Conservation (phyloP, 2,329 filamentous ascomycete genomes). For the Arachnopeziza araneosa region DNA sequence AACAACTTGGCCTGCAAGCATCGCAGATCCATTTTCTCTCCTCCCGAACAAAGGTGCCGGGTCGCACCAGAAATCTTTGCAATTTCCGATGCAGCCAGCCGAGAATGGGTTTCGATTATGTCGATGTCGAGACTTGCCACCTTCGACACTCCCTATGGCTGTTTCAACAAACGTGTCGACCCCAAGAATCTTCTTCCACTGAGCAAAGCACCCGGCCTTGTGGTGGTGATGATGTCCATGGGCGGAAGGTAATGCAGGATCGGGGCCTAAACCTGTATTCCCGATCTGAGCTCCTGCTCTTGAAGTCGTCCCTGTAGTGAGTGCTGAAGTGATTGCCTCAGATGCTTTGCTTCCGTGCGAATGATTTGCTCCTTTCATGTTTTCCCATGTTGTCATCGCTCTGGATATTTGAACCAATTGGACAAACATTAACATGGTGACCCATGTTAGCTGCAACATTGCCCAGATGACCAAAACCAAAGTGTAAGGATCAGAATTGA, state of each 20-base stretch:
- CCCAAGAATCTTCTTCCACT: slow-evolving; percentile 80
- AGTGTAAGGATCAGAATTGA: slow-evolving; percentile 80
- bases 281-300: slow-evolving; percentile 66
- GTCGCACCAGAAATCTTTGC: slow-evolving; percentile 95
- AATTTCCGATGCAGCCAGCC: slow-evolving; percentile 78
- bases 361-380: slow-evolving; percentile 77
- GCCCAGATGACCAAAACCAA: slow-evolving; percentile 76
- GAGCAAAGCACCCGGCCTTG: slow-evolving; percentile 62
- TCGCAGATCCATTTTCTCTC: slow-evolving; percentile 65
- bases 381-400: slow-evolving; percentile 94
- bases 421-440: slow-evolving; percentile 92
- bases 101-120: slow-evolving; percentile 73
- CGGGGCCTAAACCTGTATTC: slow-evolving; percentile 57
- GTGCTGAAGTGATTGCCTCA: slow-evolving; percentile 63
- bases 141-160: slow-evolving; percentile 65
- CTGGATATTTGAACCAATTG: slow-evolving; percentile 89
- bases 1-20: slow-evolving; percentile 71
- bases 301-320: slow-evolving; percentile 64
- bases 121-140: slow-evolving; percentile 42
- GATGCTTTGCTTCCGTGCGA: slow-evolving; percentile 45
- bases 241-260: slow-evolving; percentile 44
- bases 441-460: slow-evolving; percentile 83
- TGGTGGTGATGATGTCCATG: slow-evolving; percentile 47
- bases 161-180: slow-evolving; percentile 93
- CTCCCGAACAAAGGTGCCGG: slow-evolving; percentile 73